phyloP scores from a whole-genome alignment of 176 grass and related monocot species.

The Oropetium thomaeum region DNA sequence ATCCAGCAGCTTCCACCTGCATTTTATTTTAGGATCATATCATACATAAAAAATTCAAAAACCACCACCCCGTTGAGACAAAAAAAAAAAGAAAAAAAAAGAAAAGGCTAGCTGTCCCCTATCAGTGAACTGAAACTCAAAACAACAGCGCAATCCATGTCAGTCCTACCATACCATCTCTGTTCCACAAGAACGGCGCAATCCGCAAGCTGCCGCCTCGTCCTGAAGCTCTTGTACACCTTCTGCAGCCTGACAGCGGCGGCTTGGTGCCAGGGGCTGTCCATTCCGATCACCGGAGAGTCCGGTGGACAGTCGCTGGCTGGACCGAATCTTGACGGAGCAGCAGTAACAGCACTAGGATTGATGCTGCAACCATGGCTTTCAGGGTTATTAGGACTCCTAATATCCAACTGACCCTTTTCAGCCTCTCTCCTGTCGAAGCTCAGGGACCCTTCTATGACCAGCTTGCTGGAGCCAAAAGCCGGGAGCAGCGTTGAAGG shows the following conservation, averaged over 20 bases:
- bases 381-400: conserved; percentile 28
- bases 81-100: no score
- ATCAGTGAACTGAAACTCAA: background rate
- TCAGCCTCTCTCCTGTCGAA: conserved; percentile 58
- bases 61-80: background rate
- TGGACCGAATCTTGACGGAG: conserved; percentile 33
- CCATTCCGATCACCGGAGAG: conserved; percentile 4
- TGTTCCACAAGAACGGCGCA: conserved; percentile 82
- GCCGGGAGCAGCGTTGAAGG: conserved; percentile 1
- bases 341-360: background rate
- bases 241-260: conserved; percentile 78
- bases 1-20: conserved; percentile 86
- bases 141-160: background rate
- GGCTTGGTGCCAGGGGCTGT: conserved; percentile 53
- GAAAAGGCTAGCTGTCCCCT: background rate
- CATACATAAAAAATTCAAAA: conserved; percentile 7
- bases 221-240: conserved; percentile 89
- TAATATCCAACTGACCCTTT: conserved; percentile 33
- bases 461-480: conserved; percentile 35
- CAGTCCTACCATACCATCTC: conserved; percentile 71
- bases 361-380: conserved; percentile 13
- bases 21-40: conserved; percentile 12
- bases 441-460: conserved; percentile 57
- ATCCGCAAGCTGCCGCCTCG: conserved; percentile 72
- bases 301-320: conserved; percentile 25